Evolutionary conservation across 768 basidiomycete species (phyloP), one percentile per base, ranked within the genome.

Genomic region (Boletus eberwhitei): DNA sequence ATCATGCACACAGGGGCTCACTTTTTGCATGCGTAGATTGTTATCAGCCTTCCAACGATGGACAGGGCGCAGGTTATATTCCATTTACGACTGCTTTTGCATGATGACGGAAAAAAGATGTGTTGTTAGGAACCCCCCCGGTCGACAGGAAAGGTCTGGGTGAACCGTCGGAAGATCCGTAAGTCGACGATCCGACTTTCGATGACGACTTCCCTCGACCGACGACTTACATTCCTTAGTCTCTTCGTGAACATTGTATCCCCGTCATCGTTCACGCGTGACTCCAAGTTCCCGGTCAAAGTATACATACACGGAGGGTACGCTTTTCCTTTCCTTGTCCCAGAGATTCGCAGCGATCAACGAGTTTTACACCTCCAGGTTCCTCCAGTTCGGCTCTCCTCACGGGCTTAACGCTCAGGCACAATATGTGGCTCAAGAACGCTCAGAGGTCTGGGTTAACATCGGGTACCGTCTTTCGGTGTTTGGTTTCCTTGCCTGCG

Each of bases 281-380:
- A 64, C 14, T 71, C 71, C 50, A 72, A 66, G 24, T 81, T 85
- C 55, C 84, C 87, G 2, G 87, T 90, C 50, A 85, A 79, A 54
- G 78, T 90, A 4, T 90, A 88, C 70, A 84, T 90, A 31, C 88
- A 91, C 53, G 88, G 88, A 67, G 87, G 87, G 86, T 86, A 64
- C 17, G 74, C 53, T 9, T 24, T 31, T 19, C n/a, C 29, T 24
- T 34, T 39, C 8, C 17, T 29, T 12, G 12, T 31, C 22, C 37
- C n/a, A 29, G 19, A 3, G 29, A 35, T 24, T 37, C 8, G 16
- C 21, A 17, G 19, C 11, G 22, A 22, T 50, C n/a, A n/a, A 35
- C 19, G 38, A 34, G 35, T 26, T 26, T 2, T 24, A 22, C n/a
- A 8, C 17, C 37, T 16, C 12, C 14, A 90, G 88, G 12, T 89